Conservation (phyloP, 371 early-diverging fungal species). For the Rhizomucor pusillus region DNA sequence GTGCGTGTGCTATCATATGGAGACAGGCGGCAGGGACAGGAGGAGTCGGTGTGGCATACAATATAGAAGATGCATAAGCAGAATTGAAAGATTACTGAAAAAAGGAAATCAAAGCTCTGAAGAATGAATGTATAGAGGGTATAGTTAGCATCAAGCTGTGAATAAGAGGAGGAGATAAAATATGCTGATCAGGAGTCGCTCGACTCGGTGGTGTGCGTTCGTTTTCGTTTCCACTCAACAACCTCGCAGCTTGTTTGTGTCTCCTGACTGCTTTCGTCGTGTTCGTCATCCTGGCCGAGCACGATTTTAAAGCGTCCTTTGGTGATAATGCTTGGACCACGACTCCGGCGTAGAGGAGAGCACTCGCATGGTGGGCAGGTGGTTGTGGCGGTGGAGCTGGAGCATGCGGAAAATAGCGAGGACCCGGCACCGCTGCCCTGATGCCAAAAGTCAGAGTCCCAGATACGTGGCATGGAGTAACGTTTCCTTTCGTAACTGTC, state of each 20-base stretch:
- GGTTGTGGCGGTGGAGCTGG: not conserved
- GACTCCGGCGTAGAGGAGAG: conserved; percentile 5
- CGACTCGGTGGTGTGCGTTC: too few relatives aligned
- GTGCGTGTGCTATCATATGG: too few relatives aligned
- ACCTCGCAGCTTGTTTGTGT: not conserved
- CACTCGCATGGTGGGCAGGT: conserved; percentile 1
- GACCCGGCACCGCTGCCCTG: not conserved
- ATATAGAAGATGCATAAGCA: too few relatives aligned
- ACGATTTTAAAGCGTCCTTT: conserved; percentile 24
- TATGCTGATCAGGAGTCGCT: too few relatives aligned
- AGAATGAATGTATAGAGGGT: too few relatives aligned
- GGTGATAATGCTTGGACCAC: conserved; percentile 11
- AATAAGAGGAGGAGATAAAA: too few relatives aligned
- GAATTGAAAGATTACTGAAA: too few relatives aligned
- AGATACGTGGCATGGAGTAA: conserved; percentile 8
- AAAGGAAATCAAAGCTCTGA: too few relatives aligned
- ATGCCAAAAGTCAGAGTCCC: conserved; percentile 22
- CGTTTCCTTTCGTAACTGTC: conserved; percentile 1
- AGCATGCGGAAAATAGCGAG: not conserved
- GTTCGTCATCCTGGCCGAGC: conserved; percentile 14
- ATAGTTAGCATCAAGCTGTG: too few relatives aligned
- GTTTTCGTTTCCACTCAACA: conserved; percentile 17
- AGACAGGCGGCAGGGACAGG: too few relatives aligned
- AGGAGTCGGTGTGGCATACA: too few relatives aligned
- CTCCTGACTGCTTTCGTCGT: conserved; percentile 2